These are phyloP conservation scores for Colletotrichum echinochloae DNA, from an alignment of 2,329 filamentous ascomycete species.

Conservation along the genomic window DNA sequence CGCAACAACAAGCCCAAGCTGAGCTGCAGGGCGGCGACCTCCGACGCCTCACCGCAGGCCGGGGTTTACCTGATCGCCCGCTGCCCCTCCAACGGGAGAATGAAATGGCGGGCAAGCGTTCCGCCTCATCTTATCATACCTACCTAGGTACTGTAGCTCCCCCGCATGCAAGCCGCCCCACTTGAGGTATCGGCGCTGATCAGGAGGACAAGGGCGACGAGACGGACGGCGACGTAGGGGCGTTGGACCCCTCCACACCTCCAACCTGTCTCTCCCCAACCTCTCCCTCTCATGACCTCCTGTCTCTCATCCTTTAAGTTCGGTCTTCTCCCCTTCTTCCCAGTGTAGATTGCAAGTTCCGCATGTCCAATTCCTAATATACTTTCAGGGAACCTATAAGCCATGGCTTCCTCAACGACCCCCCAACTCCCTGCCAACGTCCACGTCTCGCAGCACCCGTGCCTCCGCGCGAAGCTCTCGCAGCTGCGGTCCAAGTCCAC, in stretches of 20 bases:
- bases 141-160: neutral
- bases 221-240: constrained; percentile 30
- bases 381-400: neutral
- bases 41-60: constrained; percentile 35
- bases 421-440: constrained; percentile 68
- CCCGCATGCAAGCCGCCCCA: constrained; percentile 36
- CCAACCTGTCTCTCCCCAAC: constrained; percentile 13
- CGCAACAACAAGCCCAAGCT: neutral
- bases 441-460: constrained; percentile 88
- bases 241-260: constrained; percentile 30
- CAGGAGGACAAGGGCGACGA: constrained; percentile 35
- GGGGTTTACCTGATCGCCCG: constrained; percentile 23
- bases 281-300: neutral
- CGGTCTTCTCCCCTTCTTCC: constrained; percentile 1
- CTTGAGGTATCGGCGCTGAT: constrained; percentile 36
- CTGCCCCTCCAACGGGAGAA: constrained; percentile 1
- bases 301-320: constrained; percentile 20
- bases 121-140: constrained; percentile 38
- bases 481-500: constrained; percentile 83
- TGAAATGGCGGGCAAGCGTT: constrained; percentile 4
- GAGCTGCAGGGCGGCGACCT: constrained; percentile 32
- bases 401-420: constrained; percentile 47
- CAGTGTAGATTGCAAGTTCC: neutral
- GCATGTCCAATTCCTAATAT: neutral
- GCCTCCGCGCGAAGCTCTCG: constrained; percentile 87